Evolutionary conservation across 345 rosid genomes (phyloP), one percentile per base, ranked within the genome.

Genomic region (Rhizophora mangle): DNA sequence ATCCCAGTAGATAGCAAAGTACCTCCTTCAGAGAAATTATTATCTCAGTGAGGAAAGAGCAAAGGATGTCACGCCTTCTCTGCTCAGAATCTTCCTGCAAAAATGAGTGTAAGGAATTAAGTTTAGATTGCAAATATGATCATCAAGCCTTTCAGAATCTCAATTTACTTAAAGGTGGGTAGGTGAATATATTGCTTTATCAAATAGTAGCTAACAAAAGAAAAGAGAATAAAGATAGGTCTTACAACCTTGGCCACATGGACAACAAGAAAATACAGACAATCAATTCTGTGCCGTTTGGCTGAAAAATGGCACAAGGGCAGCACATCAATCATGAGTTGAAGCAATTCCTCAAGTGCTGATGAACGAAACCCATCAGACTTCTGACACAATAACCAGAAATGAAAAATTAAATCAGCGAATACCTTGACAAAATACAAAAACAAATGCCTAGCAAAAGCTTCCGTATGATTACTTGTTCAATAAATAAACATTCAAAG

Each of bases 11-110:
- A 43, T 13, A 27, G 56, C 59, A 78, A 67, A n/a, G 30, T 86
- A 95, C 99, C 96, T 95, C 99, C 84, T 95, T 92, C 71, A 95
- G 63, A 62, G 99, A 87, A 75, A 95, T 90, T 73, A 88, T 81
- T 74, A 95, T 89, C 74, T 95, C 99, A 6, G 93, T 88, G 52
- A 95, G 87, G 76, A 95, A 90, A 60, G 96, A 82, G 75, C 85
- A 73, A 76, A 95, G 74, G 62, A 82, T 78, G 46, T 73, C 86
- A 76, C 62, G 72, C 65, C 79, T 74, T 75, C 79, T 77, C 74
- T 73, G 84, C 83, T 88, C 88, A 51, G 89, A 78, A 78, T 79
- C 81, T 76, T 74, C 86, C 96, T 95, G 91, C 51, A 78, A 24
- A 47, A 13, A 46, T 60, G 55, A 74, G 60, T 34, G 13, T 2